Percentiles rank a stretch among this genome's conserved stretches.
Conservation (phyloP, 257 asterid species). For the Asclepias syriaca region DNA sequence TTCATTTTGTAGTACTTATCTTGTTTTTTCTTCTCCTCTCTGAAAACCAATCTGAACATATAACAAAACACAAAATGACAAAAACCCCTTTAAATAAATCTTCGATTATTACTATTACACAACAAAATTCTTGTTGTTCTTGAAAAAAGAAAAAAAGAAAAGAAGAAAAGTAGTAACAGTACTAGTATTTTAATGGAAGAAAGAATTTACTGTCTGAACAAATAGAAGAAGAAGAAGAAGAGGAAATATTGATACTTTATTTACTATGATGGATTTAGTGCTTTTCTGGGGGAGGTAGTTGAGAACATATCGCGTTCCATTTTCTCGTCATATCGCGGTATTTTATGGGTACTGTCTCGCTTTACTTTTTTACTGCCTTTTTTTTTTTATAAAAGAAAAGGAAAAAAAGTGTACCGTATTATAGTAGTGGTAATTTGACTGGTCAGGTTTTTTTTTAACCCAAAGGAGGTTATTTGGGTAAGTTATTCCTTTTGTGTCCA, state of each 20-base stretch:
- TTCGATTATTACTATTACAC: slow-evolving; percentile 4
- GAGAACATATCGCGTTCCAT: slow-evolving; percentile 5
- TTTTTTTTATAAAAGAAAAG: background rate
- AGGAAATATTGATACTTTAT: too few species aligned
- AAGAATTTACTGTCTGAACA: slow-evolving; percentile 5
- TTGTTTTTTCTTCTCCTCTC: slow-evolving; percentile 1
- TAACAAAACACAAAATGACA: slow-evolving; percentile 4
- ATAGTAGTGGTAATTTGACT: background rate
- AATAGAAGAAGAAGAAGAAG: background rate
- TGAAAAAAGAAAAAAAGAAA: background rate
- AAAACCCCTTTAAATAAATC: background rate
- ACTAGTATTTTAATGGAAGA: background rate
- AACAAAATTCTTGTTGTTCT: background rate
- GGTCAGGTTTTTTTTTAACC: background rate
- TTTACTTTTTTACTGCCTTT: background rate
- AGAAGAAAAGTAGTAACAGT: too few species aligned
- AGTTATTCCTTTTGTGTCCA: slow-evolving; percentile 3
- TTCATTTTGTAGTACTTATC: slow-evolving; percentile 8
- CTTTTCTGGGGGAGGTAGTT: slow-evolving; percentile 3
- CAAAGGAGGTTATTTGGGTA: background rate
- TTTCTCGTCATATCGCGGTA: slow-evolving; percentile 6
- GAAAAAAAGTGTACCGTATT: background rate
- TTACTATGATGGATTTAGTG: background rate
- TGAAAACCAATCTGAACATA: slow-evolving; percentile 2
- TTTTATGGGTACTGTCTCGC: background rate